These are phyloP conservation scores for Alternaria metachromatica DNA, from an alignment of 2,329 filamentous ascomycete species.

Conservation along the genomic window DNA sequence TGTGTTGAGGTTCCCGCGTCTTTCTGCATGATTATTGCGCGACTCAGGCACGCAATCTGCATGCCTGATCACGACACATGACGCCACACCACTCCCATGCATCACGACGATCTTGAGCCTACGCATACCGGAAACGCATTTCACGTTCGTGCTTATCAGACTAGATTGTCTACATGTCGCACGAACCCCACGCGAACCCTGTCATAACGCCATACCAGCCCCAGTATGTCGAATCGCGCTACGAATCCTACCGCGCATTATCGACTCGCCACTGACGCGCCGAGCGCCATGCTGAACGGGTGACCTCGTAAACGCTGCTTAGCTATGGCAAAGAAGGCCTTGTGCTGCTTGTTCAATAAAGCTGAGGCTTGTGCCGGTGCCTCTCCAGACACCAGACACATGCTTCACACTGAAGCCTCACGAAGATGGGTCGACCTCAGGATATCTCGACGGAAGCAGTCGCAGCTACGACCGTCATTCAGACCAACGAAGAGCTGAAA, in stretches of 20 bases:
- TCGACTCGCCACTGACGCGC: not conserved
- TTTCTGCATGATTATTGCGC: not conserved
- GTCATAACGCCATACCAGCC: constrained; percentile 9
- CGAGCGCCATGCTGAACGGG: not conserved
- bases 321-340: not conserved
- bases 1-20: not conserved
- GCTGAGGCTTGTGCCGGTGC: not conserved
- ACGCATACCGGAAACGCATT: not conserved
- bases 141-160: not conserved
- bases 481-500: not conserved
- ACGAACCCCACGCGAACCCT: not conserved
- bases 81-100: not conserved
- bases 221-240: constrained; percentile 11
- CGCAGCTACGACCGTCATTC: not conserved
- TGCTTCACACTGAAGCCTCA: not conserved
- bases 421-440: constrained; percentile 1
- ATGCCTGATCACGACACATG: constrained; percentile 5
- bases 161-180: not conserved
- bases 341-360: not conserved
- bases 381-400: not conserved
- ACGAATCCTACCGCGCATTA: not conserved
- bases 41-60: constrained; percentile 7
- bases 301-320: not conserved
- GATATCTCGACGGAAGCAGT: not conserved
- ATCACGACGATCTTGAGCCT: not conserved